Evolutionary conservation across 2,329 filamentous ascomycete species (phyloP).

Genomic region (Trichoderma lentiforme): DNA sequence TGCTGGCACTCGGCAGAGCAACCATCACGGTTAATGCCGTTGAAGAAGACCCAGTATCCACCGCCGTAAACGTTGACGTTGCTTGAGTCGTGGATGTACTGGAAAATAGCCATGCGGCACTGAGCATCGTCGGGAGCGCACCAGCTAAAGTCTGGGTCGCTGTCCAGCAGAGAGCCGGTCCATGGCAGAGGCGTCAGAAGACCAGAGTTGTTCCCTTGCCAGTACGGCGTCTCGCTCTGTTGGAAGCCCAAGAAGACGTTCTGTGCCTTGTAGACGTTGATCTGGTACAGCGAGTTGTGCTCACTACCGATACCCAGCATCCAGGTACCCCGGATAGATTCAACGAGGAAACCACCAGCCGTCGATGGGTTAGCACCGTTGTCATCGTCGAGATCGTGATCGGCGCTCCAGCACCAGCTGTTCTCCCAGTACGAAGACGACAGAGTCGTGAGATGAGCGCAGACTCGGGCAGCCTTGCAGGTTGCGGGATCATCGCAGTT

Average conservation of each 20-base stretch:
- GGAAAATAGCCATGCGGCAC: slow-evolving; percentile 22
- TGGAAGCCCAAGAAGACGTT: slow-evolving; percentile 44
- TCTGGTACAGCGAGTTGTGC: slow-evolving; percentile 51
- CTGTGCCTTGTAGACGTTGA: slow-evolving; percentile 44
- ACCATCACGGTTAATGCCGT: slow-evolving; percentile 22
- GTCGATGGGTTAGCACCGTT: slow-evolving; percentile 39
- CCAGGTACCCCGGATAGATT: slow-evolving; percentile 47
- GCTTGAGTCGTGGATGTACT: slow-evolving; percentile 19
- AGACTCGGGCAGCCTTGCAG: slow-evolving; percentile 45
- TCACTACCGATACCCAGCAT: slow-evolving; percentile 50
- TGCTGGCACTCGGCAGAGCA: slow-evolving; percentile 21
- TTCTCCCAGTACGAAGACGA: slow-evolving; percentile 53
- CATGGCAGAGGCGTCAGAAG: slow-evolving; percentile 39
- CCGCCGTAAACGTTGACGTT: slow-evolving; percentile 24
- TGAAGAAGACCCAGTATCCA: slow-evolving; percentile 30
- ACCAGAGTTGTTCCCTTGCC: slow-evolving; percentile 33
- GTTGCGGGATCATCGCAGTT: slow-evolving; percentile 35
- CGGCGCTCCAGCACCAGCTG: slow-evolving; percentile 45
- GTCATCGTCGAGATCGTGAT: slow-evolving; percentile 51
- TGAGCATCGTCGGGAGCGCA: slow-evolving; percentile 25
- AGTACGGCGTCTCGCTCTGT: slow-evolving; percentile 47
- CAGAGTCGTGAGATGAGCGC: slow-evolving; percentile 45
- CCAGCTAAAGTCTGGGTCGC: slow-evolving; percentile 30
- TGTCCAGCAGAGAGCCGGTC: slow-evolving; percentile 23
- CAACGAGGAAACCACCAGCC: slow-evolving; percentile 45